Base-by-base conservation (phyloP, 2,329 filamentous ascomycete species). In the Coleophoma cylindrospora region DNA sequence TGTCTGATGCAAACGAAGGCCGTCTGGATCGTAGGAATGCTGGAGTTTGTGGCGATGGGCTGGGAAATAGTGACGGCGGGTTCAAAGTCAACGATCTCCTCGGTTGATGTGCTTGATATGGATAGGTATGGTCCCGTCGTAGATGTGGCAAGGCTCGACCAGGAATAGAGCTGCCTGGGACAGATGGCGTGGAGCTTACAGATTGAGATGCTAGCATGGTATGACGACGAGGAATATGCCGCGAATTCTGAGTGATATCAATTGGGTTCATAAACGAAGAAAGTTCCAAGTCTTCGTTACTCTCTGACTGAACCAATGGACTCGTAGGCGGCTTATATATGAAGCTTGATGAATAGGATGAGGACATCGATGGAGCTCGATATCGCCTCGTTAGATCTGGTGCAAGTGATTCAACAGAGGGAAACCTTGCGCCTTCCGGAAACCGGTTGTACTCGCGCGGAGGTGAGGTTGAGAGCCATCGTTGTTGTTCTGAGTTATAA, bases 291-390 rank as follows among this genome's bases (percentile, higher is more conserved):
- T 94, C 89, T 7, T 89, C 85, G 58, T 91, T 94, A 69, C 86
- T 95, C 61, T 90, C 83, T 40, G 91, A 90, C 62, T 96, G 85
- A 1, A 95, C 91, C 11, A 99, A 74, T 13, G 94, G 94, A 61
- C 91, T 97, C 2, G 94, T 97, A 0, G 94, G 92, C 2, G 89
- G 82, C 68, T 92, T 87, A 54, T 95, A 87, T 33, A 87, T 77
- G 66, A 96, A 96, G 59, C 83, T 91, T 2, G 84, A 87, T 0
- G 87, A 86, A 13, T 88, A 75, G 1, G 89, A 87, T 8, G 85
- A 90, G 3, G 84, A 86, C 10, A 87, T 63, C 1, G 83, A 84
- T 8, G 85, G 84, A 36, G 63, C 62, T 53, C 59, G 56, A 45
- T 57, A 60, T 22, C 54, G 56, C 40, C 40, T 21, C n/a, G 40